phyloP scores from a whole-genome alignment of 2,329 filamentous ascomycete genomes.

The Phyllosticta ampelicida region DNA sequence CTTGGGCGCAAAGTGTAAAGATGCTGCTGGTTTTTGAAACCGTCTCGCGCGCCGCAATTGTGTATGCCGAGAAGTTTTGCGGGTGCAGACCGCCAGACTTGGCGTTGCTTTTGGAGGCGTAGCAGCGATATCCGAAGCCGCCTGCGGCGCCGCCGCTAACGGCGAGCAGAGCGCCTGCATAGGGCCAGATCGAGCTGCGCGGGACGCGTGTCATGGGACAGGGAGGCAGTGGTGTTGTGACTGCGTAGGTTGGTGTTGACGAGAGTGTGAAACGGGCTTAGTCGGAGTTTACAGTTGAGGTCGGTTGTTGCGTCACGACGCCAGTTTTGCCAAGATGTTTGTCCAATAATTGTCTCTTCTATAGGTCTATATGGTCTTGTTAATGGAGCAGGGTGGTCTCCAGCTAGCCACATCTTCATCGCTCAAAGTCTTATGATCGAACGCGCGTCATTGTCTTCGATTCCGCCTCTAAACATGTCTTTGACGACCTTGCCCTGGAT shows the following conservation, averaged over 20 bases:
- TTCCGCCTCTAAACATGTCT: conserved; percentile 62
- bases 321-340: neutral
- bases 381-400: neutral
- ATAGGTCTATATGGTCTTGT: neutral
- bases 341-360: neutral
- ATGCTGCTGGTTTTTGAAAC: conserved; percentile 60
- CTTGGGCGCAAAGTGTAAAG: conserved; percentile 47
- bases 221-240: neutral
- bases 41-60: conserved; percentile 48
- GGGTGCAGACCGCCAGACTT: conserved; percentile 39
- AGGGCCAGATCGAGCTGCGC: conserved; percentile 17
- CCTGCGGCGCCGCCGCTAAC: conserved; percentile 24
- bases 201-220: conserved; percentile 5
- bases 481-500: conserved; percentile 54
- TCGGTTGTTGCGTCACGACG: neutral
- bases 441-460: conserved; percentile 30
- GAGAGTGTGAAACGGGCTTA: neutral
- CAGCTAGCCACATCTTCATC: neutral
- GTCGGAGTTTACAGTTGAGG: neutral
- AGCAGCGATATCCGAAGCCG: conserved; percentile 25
- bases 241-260: neutral
- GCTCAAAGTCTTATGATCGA: conserved; percentile 2
- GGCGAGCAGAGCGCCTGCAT: conserved; percentile 21
- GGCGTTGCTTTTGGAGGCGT: conserved; percentile 11
- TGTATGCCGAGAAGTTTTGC: conserved; percentile 54